Conservation (phyloP, 2,329 filamentous ascomycete genomes). For the Beauveria scarabaeidicola region DNA sequence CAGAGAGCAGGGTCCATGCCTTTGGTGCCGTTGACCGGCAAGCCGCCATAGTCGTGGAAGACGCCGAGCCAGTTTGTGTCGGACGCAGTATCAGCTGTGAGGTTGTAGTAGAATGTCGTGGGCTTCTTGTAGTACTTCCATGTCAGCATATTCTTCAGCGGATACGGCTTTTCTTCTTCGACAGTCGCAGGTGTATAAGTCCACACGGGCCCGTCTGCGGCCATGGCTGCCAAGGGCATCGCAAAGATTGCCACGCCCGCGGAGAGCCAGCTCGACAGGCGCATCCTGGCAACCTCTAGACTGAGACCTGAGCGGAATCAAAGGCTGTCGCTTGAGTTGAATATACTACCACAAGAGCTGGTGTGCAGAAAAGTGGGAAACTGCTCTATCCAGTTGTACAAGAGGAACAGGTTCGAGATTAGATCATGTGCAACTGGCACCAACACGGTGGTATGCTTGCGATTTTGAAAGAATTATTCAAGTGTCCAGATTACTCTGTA, state of each 20-base stretch:
- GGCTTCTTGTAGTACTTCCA: not conserved
- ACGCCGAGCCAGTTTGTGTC: slow-evolving; percentile 31
- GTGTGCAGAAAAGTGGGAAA: too few relatives aligned
- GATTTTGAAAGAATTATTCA: not conserved
- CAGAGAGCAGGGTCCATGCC: slow-evolving; percentile 24
- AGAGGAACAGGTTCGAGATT: too few relatives aligned
- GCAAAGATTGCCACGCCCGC: not conserved
- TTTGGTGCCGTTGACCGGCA: slow-evolving; percentile 24
- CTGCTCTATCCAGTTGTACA: too few relatives aligned
- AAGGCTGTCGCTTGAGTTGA: not conserved
- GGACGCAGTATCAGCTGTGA: slow-evolving; percentile 15
- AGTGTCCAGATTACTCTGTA: not conserved
- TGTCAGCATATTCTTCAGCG: not conserved
- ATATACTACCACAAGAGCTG: not conserved
- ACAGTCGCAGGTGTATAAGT: not conserved
- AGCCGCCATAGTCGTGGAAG: slow-evolving; percentile 25
- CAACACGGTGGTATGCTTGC: too few relatives aligned
- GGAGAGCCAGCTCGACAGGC: not conserved
- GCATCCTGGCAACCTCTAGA: not conserved
- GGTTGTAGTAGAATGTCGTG: slow-evolving; percentile 29
- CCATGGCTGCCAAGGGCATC: not conserved
- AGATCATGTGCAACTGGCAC: too few relatives aligned
- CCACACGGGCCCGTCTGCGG: not conserved
- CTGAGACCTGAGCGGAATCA: not conserved
- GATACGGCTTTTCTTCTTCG: not conserved